These are phyloP conservation scores for Ephemerocybe angulata DNA, from an alignment of 768 basidiomycete genomes.

Conservation along the genomic window DNA sequence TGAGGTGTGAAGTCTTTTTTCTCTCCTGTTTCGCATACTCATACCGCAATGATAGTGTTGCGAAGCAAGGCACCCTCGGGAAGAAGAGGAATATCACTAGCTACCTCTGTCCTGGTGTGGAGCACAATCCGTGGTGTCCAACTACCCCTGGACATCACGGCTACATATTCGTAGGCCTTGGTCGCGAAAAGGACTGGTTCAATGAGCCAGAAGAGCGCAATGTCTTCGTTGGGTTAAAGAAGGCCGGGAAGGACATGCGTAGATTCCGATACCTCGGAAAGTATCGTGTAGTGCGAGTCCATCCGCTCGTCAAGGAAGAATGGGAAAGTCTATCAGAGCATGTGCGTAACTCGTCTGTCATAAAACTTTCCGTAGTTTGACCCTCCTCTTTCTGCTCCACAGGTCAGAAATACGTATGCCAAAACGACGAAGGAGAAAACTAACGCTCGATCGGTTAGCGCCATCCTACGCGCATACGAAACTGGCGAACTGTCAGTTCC, in stretches of 20 bases:
- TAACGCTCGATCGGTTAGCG: conserved; percentile 31
- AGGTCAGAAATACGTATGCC: conserved; percentile 35
- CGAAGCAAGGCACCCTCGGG: conserved; percentile 27
- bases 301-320: conserved; percentile 40
- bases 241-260: conserved; percentile 21
- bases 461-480: conserved; percentile 43
- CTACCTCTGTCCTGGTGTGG: conserved; percentile 48
- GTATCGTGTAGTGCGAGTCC: conserved; percentile 41
- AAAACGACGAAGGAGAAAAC: conserved; percentile 38
- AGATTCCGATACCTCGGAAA: conserved; percentile 44
- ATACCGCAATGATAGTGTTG: conserved; percentile 17
- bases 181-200: conserved; percentile 42
- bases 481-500: conserved; percentile 40
- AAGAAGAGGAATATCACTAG: conserved; percentile 30
- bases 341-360: conserved; percentile 24
- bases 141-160: conserved; percentile 45
- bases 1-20: conserved; percentile 26
- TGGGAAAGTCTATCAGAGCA: conserved; percentile 40
- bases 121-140: conserved; percentile 55
- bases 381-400: background rate
- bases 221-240: conserved; percentile 43
- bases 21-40: background rate
- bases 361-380: background rate
- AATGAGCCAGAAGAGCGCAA: conserved; percentile 35
- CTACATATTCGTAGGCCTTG: conserved; percentile 54